A percentile compares a stretch with the other conserved stretches of the same genome.
phyloP scores from a whole-genome alignment of 805 yeast genomes.

The Candida dajiaensis region DNA sequence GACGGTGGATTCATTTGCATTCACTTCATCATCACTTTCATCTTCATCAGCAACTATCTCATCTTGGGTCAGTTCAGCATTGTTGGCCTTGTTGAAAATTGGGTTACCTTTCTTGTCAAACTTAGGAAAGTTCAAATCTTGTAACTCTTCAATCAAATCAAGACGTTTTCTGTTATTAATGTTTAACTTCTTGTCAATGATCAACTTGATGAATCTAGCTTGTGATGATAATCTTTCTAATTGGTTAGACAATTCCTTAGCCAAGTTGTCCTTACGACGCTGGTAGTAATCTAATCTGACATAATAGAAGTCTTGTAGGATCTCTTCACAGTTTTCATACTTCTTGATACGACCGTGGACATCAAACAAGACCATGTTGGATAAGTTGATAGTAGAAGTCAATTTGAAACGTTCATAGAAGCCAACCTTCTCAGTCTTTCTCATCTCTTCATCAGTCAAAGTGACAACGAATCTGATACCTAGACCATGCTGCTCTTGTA shows the following conservation, averaged over 20 bases:
- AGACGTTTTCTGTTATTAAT: constrained; percentile 73
- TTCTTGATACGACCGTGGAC: constrained; percentile 80
- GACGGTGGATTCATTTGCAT: constrained; percentile 30
- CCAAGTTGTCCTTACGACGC: constrained; percentile 78
- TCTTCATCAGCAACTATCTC: constrained; percentile 35
- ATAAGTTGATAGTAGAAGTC: constrained; percentile 56
- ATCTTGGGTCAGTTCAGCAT: constrained; percentile 27
- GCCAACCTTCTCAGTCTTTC: constrained; percentile 66
- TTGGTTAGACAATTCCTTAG: constrained; percentile 63
- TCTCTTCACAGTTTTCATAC: constrained; percentile 70
- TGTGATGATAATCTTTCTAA: constrained; percentile 72
- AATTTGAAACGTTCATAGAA: constrained; percentile 81
- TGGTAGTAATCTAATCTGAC: constrained; percentile 88
- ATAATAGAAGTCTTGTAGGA: constrained; percentile 76
- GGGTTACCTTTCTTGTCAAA: constrained; percentile 68
- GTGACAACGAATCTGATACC: constrained; percentile 76
- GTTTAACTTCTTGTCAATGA: constrained; percentile 65
- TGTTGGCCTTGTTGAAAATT: constrained; percentile 37
- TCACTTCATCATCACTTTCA: constrained; percentile 35
- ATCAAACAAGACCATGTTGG: constrained; percentile 96
- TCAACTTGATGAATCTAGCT: constrained; percentile 87
- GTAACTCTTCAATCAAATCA: constrained; percentile 57
- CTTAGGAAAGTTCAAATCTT: constrained; percentile 63
- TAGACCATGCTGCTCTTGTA: constrained; percentile 89
- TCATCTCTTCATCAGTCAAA: constrained; percentile 77